Base-by-base conservation (phyloP, 805 yeast species). In the Hanseniaspora singularis region DNA sequence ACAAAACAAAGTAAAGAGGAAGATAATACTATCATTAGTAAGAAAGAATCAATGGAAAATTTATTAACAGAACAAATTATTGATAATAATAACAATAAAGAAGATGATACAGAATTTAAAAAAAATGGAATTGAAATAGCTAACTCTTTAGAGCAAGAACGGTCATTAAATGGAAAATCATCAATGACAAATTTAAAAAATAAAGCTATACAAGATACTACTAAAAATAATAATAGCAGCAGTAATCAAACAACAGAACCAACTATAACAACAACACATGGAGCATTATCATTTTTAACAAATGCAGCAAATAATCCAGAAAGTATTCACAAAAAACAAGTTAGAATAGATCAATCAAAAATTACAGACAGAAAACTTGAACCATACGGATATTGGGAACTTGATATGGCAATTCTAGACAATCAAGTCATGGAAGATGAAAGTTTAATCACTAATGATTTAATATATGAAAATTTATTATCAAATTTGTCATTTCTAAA, bases 281-380 rank as follows among this genome's bases (percentile, higher is more conserved):
- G 82, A 7, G 84, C 89, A 0, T 64, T 82, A 51, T 79, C 76
- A 24, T 82, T 77, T 57, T 59, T 82, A 19, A 89, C 92, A 5
- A 77, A 78, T 52, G 84, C 87, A 0, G 92, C 89, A 0, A 89
- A 87, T 0, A 73, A 34, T n/a, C 15, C 24, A 10, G 49, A 44
- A 14, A 38, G 31, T 20, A 15, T 18, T 3, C 30, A 30, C 6
- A 19, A 15, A 12, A 31, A 30, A 8, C 14, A 27, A 24, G 19
- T n/a, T 20, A 16, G 22, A 23, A 38, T 38, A 22, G 49, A 44
- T 33, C 41, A 44, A 19, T 44, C 42, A 20, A 54, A 47, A 11
- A 46, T 52, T 2, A 39, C 51, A 1, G 48, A 49, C 1, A 40
- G 41, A 38, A 40, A 32, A 39, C 9, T 38, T 20, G 46, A 38